These are phyloP conservation scores for Rubus parviflorus DNA, from an alignment of 306 rosid genomes.

Conservation along the genomic window DNA sequence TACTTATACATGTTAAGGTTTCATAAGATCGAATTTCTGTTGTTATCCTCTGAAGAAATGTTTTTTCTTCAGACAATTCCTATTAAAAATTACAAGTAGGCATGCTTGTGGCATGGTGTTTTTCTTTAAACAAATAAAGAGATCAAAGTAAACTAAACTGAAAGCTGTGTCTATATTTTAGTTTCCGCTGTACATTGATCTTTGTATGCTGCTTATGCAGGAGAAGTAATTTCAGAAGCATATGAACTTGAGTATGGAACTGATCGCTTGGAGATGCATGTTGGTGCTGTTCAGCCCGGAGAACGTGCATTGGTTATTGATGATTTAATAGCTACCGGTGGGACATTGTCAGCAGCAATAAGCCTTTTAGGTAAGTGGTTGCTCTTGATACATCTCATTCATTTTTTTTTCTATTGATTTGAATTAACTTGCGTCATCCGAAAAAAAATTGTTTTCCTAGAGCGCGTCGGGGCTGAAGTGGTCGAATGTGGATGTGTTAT, in stretches of 20 bases:
- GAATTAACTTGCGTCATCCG: conserved; percentile 13
- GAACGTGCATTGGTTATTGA: conserved; percentile 87
- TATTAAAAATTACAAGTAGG: background rate
- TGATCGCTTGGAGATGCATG: conserved; percentile 89
- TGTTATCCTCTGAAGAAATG: background rate
- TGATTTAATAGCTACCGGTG: conserved; percentile 96
- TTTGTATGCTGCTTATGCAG: conserved; percentile 37
- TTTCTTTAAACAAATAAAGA: background rate
- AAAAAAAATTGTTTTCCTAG: conserved; percentile 40
- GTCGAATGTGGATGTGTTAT: conserved; percentile 95
- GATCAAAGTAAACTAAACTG: background rate
- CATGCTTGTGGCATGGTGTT: background rate
- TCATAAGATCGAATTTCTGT: too few species aligned
- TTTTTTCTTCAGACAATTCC: background rate
- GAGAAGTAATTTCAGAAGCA: conserved; percentile 77
- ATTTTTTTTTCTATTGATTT: conserved; percentile 14
- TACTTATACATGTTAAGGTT: too few species aligned
- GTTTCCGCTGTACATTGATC: background rate
- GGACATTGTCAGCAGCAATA: conserved; percentile 90
- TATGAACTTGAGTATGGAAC: conserved; percentile 88
- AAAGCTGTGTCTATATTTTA: background rate
- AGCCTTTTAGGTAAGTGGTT: conserved; percentile 67
- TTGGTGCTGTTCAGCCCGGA: conserved; percentile 73
- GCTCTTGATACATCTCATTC: conserved; percentile 7
- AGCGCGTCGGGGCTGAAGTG: conserved; percentile 85